Conservation (phyloP, 2,329 filamentous ascomycete species). For the Trichoderma gracile region DNA sequence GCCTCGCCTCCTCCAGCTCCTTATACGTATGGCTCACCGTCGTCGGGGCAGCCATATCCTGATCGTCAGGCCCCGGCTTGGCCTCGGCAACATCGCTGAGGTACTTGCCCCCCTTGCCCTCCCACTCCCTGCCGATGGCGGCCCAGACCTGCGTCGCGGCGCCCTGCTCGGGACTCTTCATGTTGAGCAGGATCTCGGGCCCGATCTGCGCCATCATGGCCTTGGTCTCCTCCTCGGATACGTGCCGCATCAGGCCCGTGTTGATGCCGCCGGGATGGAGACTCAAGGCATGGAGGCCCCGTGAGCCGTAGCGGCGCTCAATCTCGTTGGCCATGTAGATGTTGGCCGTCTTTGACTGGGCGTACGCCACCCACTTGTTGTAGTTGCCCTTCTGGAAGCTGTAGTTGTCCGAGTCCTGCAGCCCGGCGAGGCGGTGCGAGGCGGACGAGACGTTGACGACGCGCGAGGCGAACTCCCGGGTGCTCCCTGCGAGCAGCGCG, state of each 20-base stretch:
- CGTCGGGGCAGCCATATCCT: conserved; percentile 15
- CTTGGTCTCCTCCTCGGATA: conserved; percentile 9
- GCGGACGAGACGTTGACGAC: conserved; percentile 19
- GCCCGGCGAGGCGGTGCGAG: background rate
- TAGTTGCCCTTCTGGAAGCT: conserved; percentile 30
- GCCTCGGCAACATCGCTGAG: conserved; percentile 45
- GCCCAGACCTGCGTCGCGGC: conserved; percentile 51
- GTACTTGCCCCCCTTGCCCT: conserved; percentile 50
- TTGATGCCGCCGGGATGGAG: conserved; percentile 48
- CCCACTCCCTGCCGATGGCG: conserved; percentile 44
- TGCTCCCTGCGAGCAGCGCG: background rate
- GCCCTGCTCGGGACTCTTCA: conserved; percentile 40
- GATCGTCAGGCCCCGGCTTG: conserved; percentile 17
- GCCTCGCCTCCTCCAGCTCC: conserved; percentile 39
- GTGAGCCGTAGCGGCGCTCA: conserved; percentile 47
- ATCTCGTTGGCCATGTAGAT: conserved; percentile 52
- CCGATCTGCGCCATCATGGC: background rate
- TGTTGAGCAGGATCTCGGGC: background rate
- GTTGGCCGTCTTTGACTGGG: conserved; percentile 52
- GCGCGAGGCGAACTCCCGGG: conserved; percentile 13
- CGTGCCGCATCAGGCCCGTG: conserved; percentile 7
- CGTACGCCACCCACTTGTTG: conserved; percentile 44
- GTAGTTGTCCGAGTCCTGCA: conserved; percentile 25
- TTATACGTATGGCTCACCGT: conserved; percentile 39
- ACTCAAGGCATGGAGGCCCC: conserved; percentile 43